Percentiles rank a stretch among this genome's conserved stretches.
Evolutionary conservation across 345 rosid genomes (phyloP).

Genomic region (Populus tremula): DNA sequence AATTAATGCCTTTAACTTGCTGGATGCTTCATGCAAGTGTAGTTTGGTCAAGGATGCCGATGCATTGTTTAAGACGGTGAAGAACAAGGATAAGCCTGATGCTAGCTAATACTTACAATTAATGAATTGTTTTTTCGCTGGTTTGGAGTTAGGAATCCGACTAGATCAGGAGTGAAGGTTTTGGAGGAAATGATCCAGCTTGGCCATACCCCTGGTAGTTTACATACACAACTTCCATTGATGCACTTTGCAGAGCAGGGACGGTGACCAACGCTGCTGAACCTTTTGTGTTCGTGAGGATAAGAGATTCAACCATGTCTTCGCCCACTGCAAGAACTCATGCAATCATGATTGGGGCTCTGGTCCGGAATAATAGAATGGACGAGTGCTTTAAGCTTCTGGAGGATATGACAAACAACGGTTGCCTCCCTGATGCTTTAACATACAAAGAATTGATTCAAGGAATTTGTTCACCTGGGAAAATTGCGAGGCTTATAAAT

Average conservation of each 20-base stretch:
- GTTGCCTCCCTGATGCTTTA: constrained; percentile 90
- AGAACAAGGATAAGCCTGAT: constrained; percentile 57
- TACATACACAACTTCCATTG: constrained; percentile 80
- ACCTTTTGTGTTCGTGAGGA: constrained; percentile 80
- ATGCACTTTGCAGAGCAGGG: constrained; percentile 76
- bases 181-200: constrained; percentile 81
- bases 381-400: constrained; percentile 67
- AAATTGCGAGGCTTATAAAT: constrained; percentile 68
- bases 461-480: constrained; percentile 78
- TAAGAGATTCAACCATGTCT: constrained; percentile 69
- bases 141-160: constrained; percentile 81
- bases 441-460: constrained; percentile 76
- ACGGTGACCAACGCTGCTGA: constrained; percentile 74
- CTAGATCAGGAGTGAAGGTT: constrained; percentile 56
- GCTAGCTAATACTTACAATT: constrained; percentile 49
- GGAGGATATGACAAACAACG: constrained; percentile 67
- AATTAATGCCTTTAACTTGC: constrained; percentile 76
- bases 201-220: constrained; percentile 75
- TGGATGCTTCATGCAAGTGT: constrained; percentile 88
- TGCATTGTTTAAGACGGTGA: constrained; percentile 52
- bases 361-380: constrained; percentile 53
- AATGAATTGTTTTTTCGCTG: constrained; percentile 87
- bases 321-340: constrained; percentile 87
- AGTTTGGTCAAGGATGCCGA: constrained; percentile 71
- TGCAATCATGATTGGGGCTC: constrained; percentile 64